Percentiles rank a stretch among this genome's conserved stretches.
Evolutionary conservation across 1,284 basidiomycete genomes (phyloP).

Genomic region (Fomitopsis pinicola): DNA sequence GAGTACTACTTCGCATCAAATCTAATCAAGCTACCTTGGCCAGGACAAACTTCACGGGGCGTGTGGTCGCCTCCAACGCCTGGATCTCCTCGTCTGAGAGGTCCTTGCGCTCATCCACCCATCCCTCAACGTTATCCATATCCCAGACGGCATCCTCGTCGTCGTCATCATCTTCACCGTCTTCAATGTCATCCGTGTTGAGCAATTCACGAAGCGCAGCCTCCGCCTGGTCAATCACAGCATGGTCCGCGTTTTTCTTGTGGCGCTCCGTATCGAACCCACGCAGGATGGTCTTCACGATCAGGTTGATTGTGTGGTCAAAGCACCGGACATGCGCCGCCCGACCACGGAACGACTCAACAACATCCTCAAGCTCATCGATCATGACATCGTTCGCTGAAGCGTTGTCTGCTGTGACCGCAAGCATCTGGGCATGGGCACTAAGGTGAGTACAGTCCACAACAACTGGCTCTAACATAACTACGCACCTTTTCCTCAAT

Average conservation of each 20-base stretch:
- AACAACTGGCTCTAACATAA: not conserved
- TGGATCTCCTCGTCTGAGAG: slow-evolving; percentile 5
- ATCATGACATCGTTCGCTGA: not conserved
- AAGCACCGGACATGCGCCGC: not conserved
- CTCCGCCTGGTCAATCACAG: not conserved
- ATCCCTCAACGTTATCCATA: slow-evolving; percentile 10
- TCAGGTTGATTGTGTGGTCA: not conserved
- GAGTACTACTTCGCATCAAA: not conserved
- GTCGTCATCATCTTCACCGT: slow-evolving; percentile 2
- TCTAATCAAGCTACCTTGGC: slow-evolving; percentile 20
- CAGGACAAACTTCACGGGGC: slow-evolving; percentile 12
- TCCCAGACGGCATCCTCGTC: not conserved
- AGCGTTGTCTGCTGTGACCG: not conserved
- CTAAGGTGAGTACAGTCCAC: not conserved
- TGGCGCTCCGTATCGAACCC: not conserved
- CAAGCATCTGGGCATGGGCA: not conserved
- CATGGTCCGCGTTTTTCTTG: not conserved
- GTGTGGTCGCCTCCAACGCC: slow-evolving; percentile 5
- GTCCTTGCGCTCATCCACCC: slow-evolving; percentile 8
- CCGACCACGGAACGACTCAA: not conserved
- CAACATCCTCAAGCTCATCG: not conserved
- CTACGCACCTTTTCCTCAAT: not conserved
- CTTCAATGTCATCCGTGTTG: not conserved
- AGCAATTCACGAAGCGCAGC: not conserved
- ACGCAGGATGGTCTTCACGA: not conserved